Base-by-base conservation (phyloP, 805 yeast genomes). In the Diddensiella transvaalensis region DNA sequence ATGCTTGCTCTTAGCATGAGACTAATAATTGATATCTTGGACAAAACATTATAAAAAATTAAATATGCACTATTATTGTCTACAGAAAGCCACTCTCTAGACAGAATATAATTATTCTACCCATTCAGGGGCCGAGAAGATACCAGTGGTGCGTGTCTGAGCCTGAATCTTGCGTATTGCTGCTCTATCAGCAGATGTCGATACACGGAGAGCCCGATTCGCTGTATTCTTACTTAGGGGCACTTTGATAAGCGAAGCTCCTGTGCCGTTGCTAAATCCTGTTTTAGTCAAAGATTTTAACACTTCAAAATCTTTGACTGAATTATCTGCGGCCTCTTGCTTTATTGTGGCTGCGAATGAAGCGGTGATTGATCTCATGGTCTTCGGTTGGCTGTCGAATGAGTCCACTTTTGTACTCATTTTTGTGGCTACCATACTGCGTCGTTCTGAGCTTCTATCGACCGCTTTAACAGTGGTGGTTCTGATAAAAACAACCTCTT, bases 261-360 rank as follows among this genome's bases (percentile, higher is more conserved):
- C 21, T 17, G 38, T 8, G 21, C 8, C 6, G 6, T 35, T 35
- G 17, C 18, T 8, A 15, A 35, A 17, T n/a, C 38, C 38, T 15
- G 30, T 13, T 40, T 42, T 30, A 6, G 15, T 40, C 18, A 46
- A 13, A 40, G 44, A 40, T 40, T 40, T 22, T n/a, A 39, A 22
- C 22, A 46, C 40, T 21, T 46, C 44, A 21, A 46, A 39, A 17
- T 29, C 37, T 24, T 38, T 40, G 13, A 37, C 13, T 4, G 15
- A n/a, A 15, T 22, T 15, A n/a, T 17, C 17, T 6, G 22, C 40
- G 4, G 23, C 19, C 24, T 40, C 49, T 4, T 18, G 17, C 40
- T 19, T 40, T 19, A 29, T 6, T 6, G 37, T 15, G 8, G 45
- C 6, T 13, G 44, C 22, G 18, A 40, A 36, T 17, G 45, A 36